phyloP scores from a whole-genome alignment of 495 filamentous ascomycete species.

The Penicillium atrosanguineum region DNA sequence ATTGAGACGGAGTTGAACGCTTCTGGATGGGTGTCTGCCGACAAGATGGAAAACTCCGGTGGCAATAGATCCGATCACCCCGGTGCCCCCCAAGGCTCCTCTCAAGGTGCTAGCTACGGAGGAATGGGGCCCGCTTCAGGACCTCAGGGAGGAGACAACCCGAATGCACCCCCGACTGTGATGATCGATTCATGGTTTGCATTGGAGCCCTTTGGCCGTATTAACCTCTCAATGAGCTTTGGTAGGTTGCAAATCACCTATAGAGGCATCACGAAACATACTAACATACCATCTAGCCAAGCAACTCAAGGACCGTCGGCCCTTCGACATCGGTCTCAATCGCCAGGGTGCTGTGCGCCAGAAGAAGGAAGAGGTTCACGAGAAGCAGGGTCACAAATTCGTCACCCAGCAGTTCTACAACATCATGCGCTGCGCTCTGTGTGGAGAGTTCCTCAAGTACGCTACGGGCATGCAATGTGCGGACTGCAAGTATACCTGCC shows the following conservation, averaged over 20 bases:
- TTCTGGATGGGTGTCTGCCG: constrained; percentile 94
- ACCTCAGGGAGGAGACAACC: constrained; percentile 23
- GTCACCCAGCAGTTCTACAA: constrained; percentile 98
- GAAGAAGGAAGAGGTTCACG: constrained; percentile 93
- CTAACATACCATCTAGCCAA: constrained; percentile 55
- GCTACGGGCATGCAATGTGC: constrained; percentile 98
- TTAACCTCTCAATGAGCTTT: constrained; percentile 85
- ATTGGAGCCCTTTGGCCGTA: constrained; percentile 87
- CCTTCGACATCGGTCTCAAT: constrained; percentile 83
- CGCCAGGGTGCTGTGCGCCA: constrained; percentile 96
- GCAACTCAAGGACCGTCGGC: constrained; percentile 64
- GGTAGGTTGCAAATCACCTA: constrained; percentile 52
- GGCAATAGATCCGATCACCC: constrained; percentile 35
- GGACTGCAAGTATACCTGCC: constrained; percentile 99
- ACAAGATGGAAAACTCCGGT: constrained; percentile 71
- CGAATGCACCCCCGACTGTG: constrained; percentile 48
- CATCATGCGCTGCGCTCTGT: constrained; percentile 99
- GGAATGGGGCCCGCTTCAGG: constrained; percentile 18
- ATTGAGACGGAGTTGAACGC: constrained; percentile 90
- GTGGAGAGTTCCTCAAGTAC: constrained; percentile 97
- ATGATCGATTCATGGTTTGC: constrained; percentile 96
- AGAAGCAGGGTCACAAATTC: constrained; percentile 99
- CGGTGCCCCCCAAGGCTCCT: constrained; percentile 41
- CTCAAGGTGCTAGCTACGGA: constrained; percentile 27
- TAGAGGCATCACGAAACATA: neutral